Percentiles rank a stretch among this genome's conserved stretches.
Conservation (phyloP, 495 filamentous ascomycete genomes). For the Xylaria bambusicola region DNA sequence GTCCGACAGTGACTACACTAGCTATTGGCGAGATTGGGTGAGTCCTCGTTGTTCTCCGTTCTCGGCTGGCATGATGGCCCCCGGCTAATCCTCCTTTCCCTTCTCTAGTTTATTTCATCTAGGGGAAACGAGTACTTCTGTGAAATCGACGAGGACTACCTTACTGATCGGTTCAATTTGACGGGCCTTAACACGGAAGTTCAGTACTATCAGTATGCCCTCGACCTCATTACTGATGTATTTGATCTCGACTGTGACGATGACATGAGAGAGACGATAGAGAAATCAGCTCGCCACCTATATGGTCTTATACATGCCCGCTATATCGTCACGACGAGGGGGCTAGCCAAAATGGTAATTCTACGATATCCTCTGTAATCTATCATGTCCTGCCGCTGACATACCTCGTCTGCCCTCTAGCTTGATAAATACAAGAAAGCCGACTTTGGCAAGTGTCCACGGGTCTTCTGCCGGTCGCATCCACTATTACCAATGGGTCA, state of each 20-base stretch:
- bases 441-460: conserved; percentile 97
- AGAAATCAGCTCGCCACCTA: conserved; percentile 94
- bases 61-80: conserved; percentile 6
- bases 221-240: conserved; percentile 99
- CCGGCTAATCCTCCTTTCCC: not conserved
- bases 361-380: not conserved
- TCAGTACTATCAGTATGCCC: conserved; percentile 96
- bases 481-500: conserved; percentile 92
- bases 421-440: conserved; percentile 98
- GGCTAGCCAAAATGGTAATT: conserved; percentile 92
- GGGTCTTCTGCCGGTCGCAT: conserved; percentile 88
- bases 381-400: conserved; percentile 18
- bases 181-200: conserved; percentile 97
- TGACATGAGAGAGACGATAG: conserved; percentile 95
- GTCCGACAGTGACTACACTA: conserved; percentile 97
- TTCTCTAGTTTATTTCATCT: conserved; percentile 85
- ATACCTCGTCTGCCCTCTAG: conserved; percentile 51
- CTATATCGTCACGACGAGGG: conserved; percentile 95
- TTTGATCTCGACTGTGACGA: conserved; percentile 99
- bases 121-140: conserved; percentile 99
- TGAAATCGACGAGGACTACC: conserved; percentile 98
- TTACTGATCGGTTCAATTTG: conserved; percentile 97
- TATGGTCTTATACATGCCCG: conserved; percentile 96
- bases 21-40: conserved; percentile 99
- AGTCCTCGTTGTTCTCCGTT: conserved; percentile 40